Percentiles rank a stretch among this genome's conserved stretches.
These are phyloP conservation scores for Malassezia cuniculi DNA, from an alignment of 1,284 basidiomycete genomes.

Conservation along the genomic window DNA sequence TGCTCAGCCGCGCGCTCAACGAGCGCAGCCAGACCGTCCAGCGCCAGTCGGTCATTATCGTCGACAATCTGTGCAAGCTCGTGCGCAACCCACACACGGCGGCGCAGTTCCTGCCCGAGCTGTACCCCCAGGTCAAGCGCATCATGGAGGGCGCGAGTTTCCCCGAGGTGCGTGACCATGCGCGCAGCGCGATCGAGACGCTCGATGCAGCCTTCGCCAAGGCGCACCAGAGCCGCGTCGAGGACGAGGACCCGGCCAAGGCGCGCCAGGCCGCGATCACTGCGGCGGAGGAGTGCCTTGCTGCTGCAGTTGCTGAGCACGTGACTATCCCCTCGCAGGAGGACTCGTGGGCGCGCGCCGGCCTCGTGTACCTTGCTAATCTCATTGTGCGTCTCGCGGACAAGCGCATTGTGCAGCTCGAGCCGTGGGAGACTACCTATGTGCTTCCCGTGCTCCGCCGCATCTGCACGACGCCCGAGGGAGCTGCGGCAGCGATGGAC, in stretches of 20 bases:
- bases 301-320: slow-evolving; percentile 24
- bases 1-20: slow-evolving; percentile 80
- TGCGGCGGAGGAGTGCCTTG: slow-evolving; percentile 27
- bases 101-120: slow-evolving; percentile 70
- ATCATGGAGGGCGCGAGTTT: slow-evolving; percentile 85
- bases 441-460: slow-evolving; percentile 47
- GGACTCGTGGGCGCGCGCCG: slow-evolving; percentile 31
- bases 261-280: slow-evolving; percentile 14
- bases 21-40: slow-evolving; percentile 70
- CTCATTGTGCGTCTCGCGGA: slow-evolving; percentile 34
- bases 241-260: slow-evolving; percentile 32
- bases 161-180: slow-evolving; percentile 60
- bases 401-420: slow-evolving; percentile 39
- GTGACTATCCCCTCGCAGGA: slow-evolving; percentile 23
- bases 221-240: slow-evolving; percentile 19
- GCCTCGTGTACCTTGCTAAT: slow-evolving; percentile 34
- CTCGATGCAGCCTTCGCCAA: slow-evolving; percentile 21
- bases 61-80: slow-evolving; percentile 94
- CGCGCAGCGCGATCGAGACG: slow-evolving; percentile 38
- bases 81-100: slow-evolving; percentile 84
- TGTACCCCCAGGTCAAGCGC: slow-evolving; percentile 81
- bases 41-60: slow-evolving; percentile 66
- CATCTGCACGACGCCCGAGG: slow-evolving; percentile 23
- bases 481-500: slow-evolving; percentile 30
- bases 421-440: slow-evolving; percentile 42